A percentile compares a stretch with the other conserved stretches of the same genome.
Conservation (phyloP, 2,329 filamentous ascomycete species). For the Aspergillus persii region DNA sequence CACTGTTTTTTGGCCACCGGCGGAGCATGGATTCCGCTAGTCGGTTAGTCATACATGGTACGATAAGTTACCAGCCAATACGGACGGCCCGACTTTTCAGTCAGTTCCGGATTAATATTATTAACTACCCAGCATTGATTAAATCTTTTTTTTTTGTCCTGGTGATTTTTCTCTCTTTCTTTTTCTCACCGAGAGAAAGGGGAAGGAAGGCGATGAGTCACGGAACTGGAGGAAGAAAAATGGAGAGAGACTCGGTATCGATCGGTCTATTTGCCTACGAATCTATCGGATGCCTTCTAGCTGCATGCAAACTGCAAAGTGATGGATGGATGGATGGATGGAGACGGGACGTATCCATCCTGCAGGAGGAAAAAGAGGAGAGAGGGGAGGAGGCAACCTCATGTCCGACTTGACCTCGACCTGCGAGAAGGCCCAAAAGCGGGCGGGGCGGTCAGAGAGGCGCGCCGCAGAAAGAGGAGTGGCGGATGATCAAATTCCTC, state of each 20-base stretch:
- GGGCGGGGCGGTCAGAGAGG: constrained; percentile 12
- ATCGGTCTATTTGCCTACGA: neutral
- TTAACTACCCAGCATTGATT: neutral
- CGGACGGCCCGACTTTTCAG: neutral
- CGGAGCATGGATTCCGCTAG: neutral
- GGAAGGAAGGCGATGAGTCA: neutral
- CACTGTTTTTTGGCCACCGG: constrained; percentile 15
- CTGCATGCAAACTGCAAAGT: neutral
- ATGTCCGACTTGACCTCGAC: neutral
- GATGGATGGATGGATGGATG: neutral
- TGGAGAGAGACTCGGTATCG: neutral
- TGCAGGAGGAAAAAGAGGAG: constrained; percentile 8
- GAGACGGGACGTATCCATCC: constrained; percentile 4
- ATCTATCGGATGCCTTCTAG: neutral
- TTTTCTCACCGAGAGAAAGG: neutral
- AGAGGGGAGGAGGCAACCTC: neutral
- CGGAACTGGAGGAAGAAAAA: neutral
- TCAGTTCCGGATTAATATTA: neutral
- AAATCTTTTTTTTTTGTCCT: neutral
- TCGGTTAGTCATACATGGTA: constrained; percentile 7
- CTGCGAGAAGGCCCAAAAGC: constrained; percentile 21
- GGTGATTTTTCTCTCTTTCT: too few species aligned
- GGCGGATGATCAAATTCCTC: constrained; percentile 13
- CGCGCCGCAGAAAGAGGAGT: constrained; percentile 12
- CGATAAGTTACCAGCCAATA: constrained; percentile 2